These are phyloP conservation scores for Hyaloscypha finlandica DNA, from an alignment of 495 filamentous ascomycete species.

Conservation along the genomic window DNA sequence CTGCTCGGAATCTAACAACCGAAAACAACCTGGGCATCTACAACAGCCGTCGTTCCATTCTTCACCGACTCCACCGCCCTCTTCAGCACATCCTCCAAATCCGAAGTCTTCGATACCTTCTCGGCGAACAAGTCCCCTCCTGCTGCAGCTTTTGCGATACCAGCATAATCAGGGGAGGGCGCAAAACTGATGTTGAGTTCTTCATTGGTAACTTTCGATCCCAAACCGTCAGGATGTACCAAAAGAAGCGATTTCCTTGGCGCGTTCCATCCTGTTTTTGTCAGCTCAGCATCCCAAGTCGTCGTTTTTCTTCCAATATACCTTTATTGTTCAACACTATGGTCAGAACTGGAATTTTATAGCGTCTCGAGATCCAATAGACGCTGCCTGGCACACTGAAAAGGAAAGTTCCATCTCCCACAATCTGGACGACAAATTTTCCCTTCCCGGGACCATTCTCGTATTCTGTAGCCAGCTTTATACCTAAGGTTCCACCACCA, in stretches of 20 bases:
- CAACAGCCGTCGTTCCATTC: slow-evolving; percentile 66
- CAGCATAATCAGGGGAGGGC: slow-evolving; percentile 84
- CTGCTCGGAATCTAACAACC: slow-evolving; percentile 23
- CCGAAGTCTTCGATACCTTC: slow-evolving; percentile 58
- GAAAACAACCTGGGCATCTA: slow-evolving; percentile 31
- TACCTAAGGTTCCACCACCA: slow-evolving; percentile 84
- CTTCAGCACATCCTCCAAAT: slow-evolving; percentile 62
- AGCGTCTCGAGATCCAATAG: slow-evolving; percentile 88
- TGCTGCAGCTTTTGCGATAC: slow-evolving; percentile 87
- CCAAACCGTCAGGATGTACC: slow-evolving; percentile 81
- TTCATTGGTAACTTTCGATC: slow-evolving; percentile 74
- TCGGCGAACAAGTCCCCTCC: slow-evolving; percentile 72
- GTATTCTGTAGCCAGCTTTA: slow-evolving; percentile 78
- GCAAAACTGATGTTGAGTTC: slow-evolving; percentile 90
- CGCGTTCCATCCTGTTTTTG: slow-evolving; percentile 76
- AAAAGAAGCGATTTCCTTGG: slow-evolving; percentile 74
- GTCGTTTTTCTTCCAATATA: slow-evolving; percentile 29
- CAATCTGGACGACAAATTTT: slow-evolving; percentile 90
- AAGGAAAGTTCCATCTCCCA: slow-evolving; percentile 89
- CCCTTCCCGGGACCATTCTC: slow-evolving; percentile 61
- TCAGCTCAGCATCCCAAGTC: slow-evolving; percentile 1
- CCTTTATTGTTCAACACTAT: slow-evolving; percentile 94
- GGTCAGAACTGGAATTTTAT: slow-evolving; percentile 84
- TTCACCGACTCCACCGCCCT: slow-evolving; percentile 69
- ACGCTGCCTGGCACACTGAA: slow-evolving; percentile 88